Evolutionary conservation across 2,329 filamentous ascomycete species (phyloP).

Genomic region (Orbilia blumenaviensis): DNA sequence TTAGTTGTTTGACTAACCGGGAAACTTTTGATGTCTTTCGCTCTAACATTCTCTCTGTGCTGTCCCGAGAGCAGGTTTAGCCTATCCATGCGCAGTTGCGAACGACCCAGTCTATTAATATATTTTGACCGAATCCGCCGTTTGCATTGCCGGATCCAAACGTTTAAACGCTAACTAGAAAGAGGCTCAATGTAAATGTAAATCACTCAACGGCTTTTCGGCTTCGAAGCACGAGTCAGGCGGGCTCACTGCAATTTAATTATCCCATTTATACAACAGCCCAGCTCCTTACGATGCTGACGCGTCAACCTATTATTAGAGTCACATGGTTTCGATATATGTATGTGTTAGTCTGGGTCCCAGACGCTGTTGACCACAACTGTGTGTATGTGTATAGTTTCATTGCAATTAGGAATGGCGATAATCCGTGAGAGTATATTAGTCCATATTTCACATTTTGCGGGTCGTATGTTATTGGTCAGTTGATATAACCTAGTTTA

Average conservation of each 20-base stretch:
- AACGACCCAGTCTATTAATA: neutral
- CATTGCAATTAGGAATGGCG: too few relatives aligned
- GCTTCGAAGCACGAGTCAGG: neutral
- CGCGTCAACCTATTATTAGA: conserved; percentile 9
- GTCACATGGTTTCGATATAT: too few relatives aligned
- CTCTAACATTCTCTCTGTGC: too few relatives aligned
- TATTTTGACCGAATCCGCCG: conserved; percentile 3
- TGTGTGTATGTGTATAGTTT: too few relatives aligned
- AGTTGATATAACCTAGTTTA: too few relatives aligned
- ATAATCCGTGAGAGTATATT: too few relatives aligned
- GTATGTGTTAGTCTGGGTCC: too few relatives aligned
- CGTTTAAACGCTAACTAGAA: neutral
- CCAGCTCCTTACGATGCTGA: neutral
- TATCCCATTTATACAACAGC: neutral
- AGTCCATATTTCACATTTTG: too few relatives aligned
- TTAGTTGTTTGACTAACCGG: neutral
- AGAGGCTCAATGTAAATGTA: neutral
- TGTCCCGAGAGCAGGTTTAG: conserved; percentile 22
- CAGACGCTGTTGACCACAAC: too few relatives aligned
- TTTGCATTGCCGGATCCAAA: conserved; percentile 5
- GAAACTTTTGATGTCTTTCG: too few relatives aligned
- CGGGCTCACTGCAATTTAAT: neutral
- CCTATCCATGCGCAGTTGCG: neutral
- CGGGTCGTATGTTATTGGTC: too few relatives aligned
- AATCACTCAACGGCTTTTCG: neutral